Base-by-base conservation (phyloP, 768 basidiomycete genomes). In the Roridomyces roridus region DNA sequence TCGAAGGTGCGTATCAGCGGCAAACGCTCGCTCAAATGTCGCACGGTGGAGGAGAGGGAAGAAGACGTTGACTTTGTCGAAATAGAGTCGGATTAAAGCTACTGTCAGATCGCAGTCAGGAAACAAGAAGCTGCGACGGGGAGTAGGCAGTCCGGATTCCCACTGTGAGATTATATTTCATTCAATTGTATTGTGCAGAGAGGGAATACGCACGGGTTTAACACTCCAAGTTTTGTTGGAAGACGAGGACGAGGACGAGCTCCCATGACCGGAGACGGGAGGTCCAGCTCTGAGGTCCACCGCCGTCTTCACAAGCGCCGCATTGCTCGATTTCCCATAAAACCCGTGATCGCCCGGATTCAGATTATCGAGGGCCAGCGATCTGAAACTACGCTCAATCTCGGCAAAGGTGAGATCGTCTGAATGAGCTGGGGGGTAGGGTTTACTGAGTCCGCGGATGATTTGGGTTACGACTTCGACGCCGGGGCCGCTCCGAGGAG, bases 31-130 rank as follows among this genome's bases (percentile, higher is more conserved):
- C 5, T 79, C 73, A 62, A 84, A 82, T 5, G 73, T 67, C 6
- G 74, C 71, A 1, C 69, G 67, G 59, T 81, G 79, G 5, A 84
- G 59, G 1, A 82, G 58, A 0, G 86, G 85, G 5, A 74, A 60
- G 34, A 76, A 65, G 9, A 62, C 41, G 56, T 86, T 82, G 58
- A 73, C 36, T 37, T 74, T 49, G 1, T 49, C 51, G 63, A 89
- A 89, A 58, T 81, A 87, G 15, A 78, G 68, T 20, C 82, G 71
- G 46, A 87, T 68, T 24, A 89, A 72, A 0, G 50, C 39, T 6
- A 54, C 41, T 14, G 74, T 70, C 11, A 88, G 70, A 24, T 77
- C 75, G 7, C 61, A 39, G 1, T 70, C 65, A 0, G 78, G 78
- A 42, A 78, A 79, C 9, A 14, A 48, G 46, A 69, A 75, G 1